Evolutionary conservation across 2,329 filamentous ascomycete species (phyloP).

Genomic region (Nigrograna mackinnonii): DNA sequence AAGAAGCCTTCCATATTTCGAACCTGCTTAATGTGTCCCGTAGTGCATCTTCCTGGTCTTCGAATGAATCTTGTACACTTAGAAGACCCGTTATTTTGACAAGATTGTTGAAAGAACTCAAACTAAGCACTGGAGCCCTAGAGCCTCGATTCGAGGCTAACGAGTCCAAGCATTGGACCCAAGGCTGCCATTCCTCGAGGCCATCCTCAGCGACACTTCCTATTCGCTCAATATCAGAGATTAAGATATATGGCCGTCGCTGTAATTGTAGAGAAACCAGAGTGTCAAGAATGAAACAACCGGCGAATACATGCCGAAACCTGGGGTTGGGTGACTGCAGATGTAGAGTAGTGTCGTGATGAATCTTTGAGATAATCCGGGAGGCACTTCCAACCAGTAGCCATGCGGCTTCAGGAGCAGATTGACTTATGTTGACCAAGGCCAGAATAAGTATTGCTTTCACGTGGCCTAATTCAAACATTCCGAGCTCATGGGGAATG

Average conservation of each 20-base stretch:
- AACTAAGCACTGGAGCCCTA: slow-evolving; percentile 42
- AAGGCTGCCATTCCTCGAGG: slow-evolving; percentile 75
- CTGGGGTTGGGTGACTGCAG: slow-evolving; percentile 30
- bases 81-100: slow-evolving; percentile 36
- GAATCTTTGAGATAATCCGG: slow-evolving; percentile 48
- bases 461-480: slow-evolving; percentile 44
- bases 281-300: slow-evolving; percentile 67
- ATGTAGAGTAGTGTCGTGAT: too few species aligned
- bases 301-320: slow-evolving; percentile 53
- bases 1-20: slow-evolving; percentile 38
- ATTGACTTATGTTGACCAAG: slow-evolving; percentile 64
- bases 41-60: slow-evolving; percentile 25
- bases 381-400: slow-evolving; percentile 67
- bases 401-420: slow-evolving; percentile 64
- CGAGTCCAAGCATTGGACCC: slow-evolving; percentile 58
- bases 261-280: slow-evolving; percentile 57
- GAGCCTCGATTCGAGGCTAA: slow-evolving; percentile 13
- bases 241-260: slow-evolving; percentile 54
- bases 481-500: slow-evolving; percentile 32
- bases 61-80: slow-evolving; percentile 11
- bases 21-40: slow-evolving; percentile 38
- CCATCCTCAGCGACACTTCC: slow-evolving; percentile 65
- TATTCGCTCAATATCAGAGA: slow-evolving; percentile 51
- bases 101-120: slow-evolving; percentile 59
- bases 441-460: slow-evolving; percentile 55